These are phyloP conservation scores for Fusarium sp. DNA, from an alignment of 2,329 filamentous ascomycete species.

Conservation along the genomic window DNA sequence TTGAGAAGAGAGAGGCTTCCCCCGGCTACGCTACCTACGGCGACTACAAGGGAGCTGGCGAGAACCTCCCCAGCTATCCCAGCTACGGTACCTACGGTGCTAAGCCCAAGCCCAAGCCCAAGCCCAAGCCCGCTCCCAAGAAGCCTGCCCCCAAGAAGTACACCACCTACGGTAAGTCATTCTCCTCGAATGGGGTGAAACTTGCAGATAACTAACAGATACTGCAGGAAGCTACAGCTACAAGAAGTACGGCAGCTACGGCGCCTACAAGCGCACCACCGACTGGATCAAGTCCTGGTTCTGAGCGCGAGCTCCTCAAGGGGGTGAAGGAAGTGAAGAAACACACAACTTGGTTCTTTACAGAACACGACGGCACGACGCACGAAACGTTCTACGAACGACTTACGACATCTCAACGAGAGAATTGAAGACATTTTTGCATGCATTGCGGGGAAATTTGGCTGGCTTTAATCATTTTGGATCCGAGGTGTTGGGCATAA, in stretches of 20 bases:
- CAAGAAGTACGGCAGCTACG: slow-evolving; percentile 26
- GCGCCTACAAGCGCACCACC: slow-evolving; percentile 25
- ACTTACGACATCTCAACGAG: slow-evolving; percentile 31
- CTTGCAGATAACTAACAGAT: neutral
- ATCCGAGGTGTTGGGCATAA: neutral
- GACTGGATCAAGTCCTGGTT: slow-evolving; percentile 28
- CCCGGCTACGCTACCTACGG: neutral
- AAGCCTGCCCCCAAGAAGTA: slow-evolving; percentile 4
- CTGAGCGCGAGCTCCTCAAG: neutral
- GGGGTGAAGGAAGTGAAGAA: neutral
- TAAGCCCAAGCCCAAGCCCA: neutral
- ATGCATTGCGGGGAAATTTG: slow-evolving; percentile 1
- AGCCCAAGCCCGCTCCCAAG: slow-evolving; percentile 1
- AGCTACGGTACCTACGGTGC: slow-evolving; percentile 10
- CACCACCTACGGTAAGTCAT: neutral
- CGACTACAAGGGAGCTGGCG: neutral
- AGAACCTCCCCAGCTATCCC: neutral
- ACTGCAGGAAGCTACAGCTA: slow-evolving; percentile 9
- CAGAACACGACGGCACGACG: slow-evolving; percentile 7
- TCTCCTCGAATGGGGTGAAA: neutral
- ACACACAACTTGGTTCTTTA: neutral
- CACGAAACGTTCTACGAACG: slow-evolving; percentile 30
- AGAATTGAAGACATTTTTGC: slow-evolving; percentile 9
- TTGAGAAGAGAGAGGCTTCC: neutral
- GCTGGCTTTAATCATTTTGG: neutral